phyloP scores from a whole-genome alignment of 768 basidiomycete genomes.

The Daedalea quercina region DNA sequence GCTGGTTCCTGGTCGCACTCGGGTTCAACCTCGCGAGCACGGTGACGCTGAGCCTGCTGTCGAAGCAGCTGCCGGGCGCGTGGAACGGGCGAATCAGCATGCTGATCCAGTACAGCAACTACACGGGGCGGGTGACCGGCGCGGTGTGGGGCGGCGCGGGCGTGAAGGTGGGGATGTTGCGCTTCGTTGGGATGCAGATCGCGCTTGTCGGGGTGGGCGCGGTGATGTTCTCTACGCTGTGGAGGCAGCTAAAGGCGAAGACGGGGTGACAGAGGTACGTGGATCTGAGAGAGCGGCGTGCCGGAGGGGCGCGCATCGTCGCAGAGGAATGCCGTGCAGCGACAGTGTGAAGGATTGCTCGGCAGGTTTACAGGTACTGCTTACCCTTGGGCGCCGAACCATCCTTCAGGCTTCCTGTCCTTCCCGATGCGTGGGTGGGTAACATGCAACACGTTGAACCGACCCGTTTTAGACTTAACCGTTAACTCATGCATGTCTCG shows the following conservation, averaged over 20 bases:
- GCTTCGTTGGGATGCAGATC: constrained; percentile 54
- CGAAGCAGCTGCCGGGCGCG: constrained; percentile 57
- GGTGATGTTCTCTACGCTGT: constrained; percentile 46
- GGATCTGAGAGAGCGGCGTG: background rate
- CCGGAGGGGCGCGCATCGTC: too few species aligned
- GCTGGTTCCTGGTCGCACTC: constrained; percentile 55
- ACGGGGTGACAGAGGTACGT: constrained; percentile 10
- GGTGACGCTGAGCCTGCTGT: constrained; percentile 57
- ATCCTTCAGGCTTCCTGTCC: too few species aligned
- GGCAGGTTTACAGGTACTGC: too few species aligned
- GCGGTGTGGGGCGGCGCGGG: constrained; percentile 67
- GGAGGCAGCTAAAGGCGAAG: constrained; percentile 61
- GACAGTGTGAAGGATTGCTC: too few species aligned
- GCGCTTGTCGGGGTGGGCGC: constrained; percentile 53
- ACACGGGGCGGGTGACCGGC: constrained; percentile 55
- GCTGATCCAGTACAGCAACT: constrained; percentile 66
- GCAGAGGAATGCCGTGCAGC: too few species aligned
- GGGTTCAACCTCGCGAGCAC: constrained; percentile 73
- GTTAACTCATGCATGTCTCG: too few species aligned
- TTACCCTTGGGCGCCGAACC: too few species aligned
- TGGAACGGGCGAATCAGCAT: constrained; percentile 57
- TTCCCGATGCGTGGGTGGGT: too few species aligned
- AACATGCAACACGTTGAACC: too few species aligned
- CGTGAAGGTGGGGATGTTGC: constrained; percentile 50
- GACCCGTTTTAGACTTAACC: too few species aligned